These are phyloP conservation scores for Botrytis pseudocinerea DNA, from an alignment of 2,329 filamentous ascomycete species.

Conservation along the genomic window DNA sequence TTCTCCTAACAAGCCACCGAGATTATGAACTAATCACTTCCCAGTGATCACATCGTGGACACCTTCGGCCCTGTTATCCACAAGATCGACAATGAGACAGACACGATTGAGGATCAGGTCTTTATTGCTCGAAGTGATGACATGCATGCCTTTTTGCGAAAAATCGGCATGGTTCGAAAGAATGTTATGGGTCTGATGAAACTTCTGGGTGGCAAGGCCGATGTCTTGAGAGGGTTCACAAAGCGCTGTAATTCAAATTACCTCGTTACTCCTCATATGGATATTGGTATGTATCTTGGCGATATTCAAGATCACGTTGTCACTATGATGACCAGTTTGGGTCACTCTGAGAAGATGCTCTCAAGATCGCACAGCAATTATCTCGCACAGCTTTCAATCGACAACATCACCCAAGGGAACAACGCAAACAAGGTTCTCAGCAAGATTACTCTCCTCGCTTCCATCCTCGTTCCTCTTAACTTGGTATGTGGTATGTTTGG, in stretches of 20 bases:
- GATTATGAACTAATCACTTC: slow-evolving; percentile 24
- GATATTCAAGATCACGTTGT: slow-evolving; percentile 99
- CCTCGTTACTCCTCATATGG: slow-evolving; percentile 89
- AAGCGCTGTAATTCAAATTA: slow-evolving; percentile 99
- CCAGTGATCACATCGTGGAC: slow-evolving; percentile 92
- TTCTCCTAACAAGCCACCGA: slow-evolving; percentile 26
- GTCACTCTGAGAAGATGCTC: slow-evolving; percentile 97
- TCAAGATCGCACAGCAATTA: slow-evolving; percentile 95
- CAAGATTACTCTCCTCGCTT: slow-evolving; percentile 93
- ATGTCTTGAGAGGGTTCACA: slow-evolving; percentile 94
- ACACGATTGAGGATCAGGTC: slow-evolving; percentile 92
- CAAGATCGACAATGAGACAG: slow-evolving; percentile 83
- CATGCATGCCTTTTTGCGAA: slow-evolving; percentile 80
- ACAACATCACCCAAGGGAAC: slow-evolving; percentile 85
- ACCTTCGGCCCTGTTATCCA: slow-evolving; percentile 88
- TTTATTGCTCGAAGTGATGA: slow-evolving; percentile 91
- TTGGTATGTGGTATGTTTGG: slow-evolving; percentile 69
- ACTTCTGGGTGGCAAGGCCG: slow-evolving; percentile 93
- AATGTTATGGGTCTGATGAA: slow-evolving; percentile 93
- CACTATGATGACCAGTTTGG: slow-evolving; percentile 96
- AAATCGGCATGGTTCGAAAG: slow-evolving; percentile 88
- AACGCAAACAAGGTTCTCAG: slow-evolving; percentile 85
- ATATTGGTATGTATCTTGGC: slow-evolving; percentile 93
- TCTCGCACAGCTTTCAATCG: slow-evolving; percentile 88
- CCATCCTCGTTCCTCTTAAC: slow-evolving; percentile 94